Percentiles rank a stretch among this genome's conserved stretches.
These are phyloP conservation scores for Arxiozyma heterogenica DNA, from an alignment of 1,139 yeast species.

Conservation along the genomic window DNA sequence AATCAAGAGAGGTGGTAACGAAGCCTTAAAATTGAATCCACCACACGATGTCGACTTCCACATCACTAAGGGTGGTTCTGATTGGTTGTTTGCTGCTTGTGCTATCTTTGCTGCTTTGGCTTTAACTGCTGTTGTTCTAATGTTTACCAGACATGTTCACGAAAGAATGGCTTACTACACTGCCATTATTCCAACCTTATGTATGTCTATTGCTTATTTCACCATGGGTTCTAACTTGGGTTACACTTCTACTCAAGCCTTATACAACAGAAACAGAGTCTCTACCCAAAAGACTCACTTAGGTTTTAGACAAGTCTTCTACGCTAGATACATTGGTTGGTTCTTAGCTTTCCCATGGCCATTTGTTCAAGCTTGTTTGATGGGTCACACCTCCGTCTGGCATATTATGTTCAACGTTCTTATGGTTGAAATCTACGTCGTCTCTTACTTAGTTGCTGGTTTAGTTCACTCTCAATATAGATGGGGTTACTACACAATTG, in stretches of 20 bases:
- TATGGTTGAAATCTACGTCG: slow-evolving; percentile 42
- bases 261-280: slow-evolving; percentile 46
- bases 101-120: slow-evolving; percentile 23
- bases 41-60: slow-evolving; percentile 20
- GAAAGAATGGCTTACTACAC: slow-evolving; percentile 16
- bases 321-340: slow-evolving; percentile 60
- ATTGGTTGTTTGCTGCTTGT: slow-evolving; percentile 34
- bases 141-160: slow-evolving; percentile 30
- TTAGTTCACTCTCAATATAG: slow-evolving; percentile 49
- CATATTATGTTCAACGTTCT: slow-evolving; percentile 36
- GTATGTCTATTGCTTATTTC: slow-evolving; percentile 45
- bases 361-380: slow-evolving; percentile 39
- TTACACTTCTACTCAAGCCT: slow-evolving; percentile 45
- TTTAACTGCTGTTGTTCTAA: slow-evolving; percentile 41
- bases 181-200: slow-evolving; percentile 38
- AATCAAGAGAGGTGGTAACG: slow-evolving; percentile 20
- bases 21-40: slow-evolving; percentile 15
- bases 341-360: slow-evolving; percentile 52
- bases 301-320: slow-evolving; percentile 53
- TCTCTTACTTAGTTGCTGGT: slow-evolving; percentile 47
- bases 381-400: slow-evolving; percentile 36
- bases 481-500: slow-evolving; percentile 41
- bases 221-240: slow-evolving; percentile 64
- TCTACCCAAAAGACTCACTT: slow-evolving; percentile 28
- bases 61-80: slow-evolving; percentile 18